Percentiles rank a stretch among this genome's conserved stretches.
phyloP scores from a whole-genome alignment of 345 rosid species.

The Cardamine resedifolia region DNA sequence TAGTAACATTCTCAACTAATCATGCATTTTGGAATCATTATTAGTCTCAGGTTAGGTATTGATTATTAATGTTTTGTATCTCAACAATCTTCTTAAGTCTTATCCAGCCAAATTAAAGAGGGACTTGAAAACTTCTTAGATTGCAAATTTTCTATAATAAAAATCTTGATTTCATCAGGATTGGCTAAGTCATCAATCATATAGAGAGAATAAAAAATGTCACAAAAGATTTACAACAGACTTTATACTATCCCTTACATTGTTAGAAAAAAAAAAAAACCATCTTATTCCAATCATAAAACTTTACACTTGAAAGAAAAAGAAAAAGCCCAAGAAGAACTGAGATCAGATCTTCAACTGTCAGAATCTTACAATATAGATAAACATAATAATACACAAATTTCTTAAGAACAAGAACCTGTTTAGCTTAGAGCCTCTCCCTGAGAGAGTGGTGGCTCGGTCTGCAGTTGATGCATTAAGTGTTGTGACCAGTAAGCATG shows the following conservation, averaged over 20 bases:
- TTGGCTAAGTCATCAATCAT: not conserved
- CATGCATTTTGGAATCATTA: not conserved
- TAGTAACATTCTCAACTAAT: not conserved
- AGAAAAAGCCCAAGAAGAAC: not conserved
- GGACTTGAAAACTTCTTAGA: not conserved
- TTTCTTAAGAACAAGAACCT: constrained; percentile 21
- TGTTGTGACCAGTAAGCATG: constrained; percentile 86
- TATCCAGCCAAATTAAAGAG: not conserved
- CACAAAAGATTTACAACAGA: constrained; percentile 14
- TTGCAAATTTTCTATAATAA: not conserved
- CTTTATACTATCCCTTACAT: not conserved
- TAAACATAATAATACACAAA: constrained; percentile 22
- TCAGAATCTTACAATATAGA: constrained; percentile 21
- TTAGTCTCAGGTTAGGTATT: not conserved
- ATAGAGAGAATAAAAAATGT: not conserved
- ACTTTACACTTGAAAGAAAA: constrained; percentile 22
- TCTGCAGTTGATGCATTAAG: constrained; percentile 59
- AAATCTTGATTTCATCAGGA: not conserved
- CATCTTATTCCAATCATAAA: constrained; percentile 22
- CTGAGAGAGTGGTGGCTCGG: constrained; percentile 2
- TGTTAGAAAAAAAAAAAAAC: not conserved
- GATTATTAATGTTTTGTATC: not conserved
- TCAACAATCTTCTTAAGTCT: not conserved
- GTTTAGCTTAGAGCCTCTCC: constrained; percentile 15
- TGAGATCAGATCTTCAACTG: constrained; percentile 22